Percentiles rank a stretch among this genome's conserved stretches.
These are phyloP conservation scores for Raddia guianensis DNA, from an alignment of 176 grass and related monocot species.

Conservation along the genomic window DNA sequence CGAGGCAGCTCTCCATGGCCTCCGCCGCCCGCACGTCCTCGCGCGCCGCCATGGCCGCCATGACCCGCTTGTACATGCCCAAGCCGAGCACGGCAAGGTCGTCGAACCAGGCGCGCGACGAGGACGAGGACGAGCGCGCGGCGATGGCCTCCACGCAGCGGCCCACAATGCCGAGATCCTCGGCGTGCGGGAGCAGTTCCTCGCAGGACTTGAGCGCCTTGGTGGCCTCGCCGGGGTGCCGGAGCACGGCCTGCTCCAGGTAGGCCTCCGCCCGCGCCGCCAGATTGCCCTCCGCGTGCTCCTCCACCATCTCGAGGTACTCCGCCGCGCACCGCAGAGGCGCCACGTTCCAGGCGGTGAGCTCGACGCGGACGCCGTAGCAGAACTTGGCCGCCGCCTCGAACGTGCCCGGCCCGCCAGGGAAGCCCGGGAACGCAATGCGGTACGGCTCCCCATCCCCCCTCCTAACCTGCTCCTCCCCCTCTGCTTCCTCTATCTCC, in stretches of 20 bases:
- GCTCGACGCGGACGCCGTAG: conserved; percentile 85
- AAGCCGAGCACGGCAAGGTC: conserved; percentile 70
- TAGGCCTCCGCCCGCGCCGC: conserved; percentile 59
- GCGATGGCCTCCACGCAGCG: conserved; percentile 82
- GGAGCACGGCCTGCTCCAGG: conserved; percentile 53
- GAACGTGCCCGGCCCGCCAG: conserved; percentile 75
- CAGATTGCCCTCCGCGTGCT: conserved; percentile 78
- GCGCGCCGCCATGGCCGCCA: conserved; percentile 65
- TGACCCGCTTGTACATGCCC: conserved; percentile 79
- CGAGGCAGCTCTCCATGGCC: conserved; percentile 68
- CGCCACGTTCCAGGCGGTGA: conserved; percentile 78
- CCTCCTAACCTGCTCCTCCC: conserved; percentile 11
- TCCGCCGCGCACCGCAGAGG: conserved; percentile 78
- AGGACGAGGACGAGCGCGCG: conserved; percentile 52
- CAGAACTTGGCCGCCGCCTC: conserved; percentile 84
- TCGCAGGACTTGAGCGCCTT: conserved; percentile 90
- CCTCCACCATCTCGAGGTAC: conserved; percentile 93
- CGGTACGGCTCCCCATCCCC: conserved; percentile 44
- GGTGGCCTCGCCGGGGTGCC: conserved; percentile 60
- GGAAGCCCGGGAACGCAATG: conserved; percentile 66
- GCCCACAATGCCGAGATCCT: conserved; percentile 61
- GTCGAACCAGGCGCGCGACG: conserved; percentile 63
- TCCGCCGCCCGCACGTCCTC: conserved; percentile 50
- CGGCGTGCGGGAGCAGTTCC: conserved; percentile 72
- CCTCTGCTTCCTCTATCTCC: conserved; percentile 59